phyloP scores from a whole-genome alignment of 805 yeast species.

The Teunomyces aglyptinius region DNA sequence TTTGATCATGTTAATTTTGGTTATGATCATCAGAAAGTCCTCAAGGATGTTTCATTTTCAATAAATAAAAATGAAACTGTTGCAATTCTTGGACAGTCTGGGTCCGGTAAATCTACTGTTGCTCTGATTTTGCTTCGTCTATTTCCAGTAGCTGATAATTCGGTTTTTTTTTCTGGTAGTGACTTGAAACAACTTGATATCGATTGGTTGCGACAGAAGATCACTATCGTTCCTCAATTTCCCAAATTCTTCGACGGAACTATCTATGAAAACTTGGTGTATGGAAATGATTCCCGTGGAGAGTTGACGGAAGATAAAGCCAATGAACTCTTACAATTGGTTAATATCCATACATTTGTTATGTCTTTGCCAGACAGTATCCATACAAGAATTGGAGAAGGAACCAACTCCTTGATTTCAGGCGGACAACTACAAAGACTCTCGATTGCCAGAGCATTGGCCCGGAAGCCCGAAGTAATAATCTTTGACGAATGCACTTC shows the following conservation, averaged over 20 bases:
- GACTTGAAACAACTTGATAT: slow-evolving; percentile 49
- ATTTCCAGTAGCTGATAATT: slow-evolving; percentile 39
- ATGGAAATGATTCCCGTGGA: slow-evolving; percentile 41
- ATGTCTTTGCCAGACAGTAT: slow-evolving; percentile 54
- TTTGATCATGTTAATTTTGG: slow-evolving; percentile 50
- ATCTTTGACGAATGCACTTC: slow-evolving; percentile 90
- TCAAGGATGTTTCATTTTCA: slow-evolving; percentile 42
- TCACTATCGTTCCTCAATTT: slow-evolving; percentile 75
- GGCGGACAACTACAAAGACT: slow-evolving; percentile 92
- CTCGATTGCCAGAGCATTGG: slow-evolving; percentile 77
- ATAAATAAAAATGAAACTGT: slow-evolving; percentile 50
- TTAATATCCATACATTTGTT: slow-evolving; percentile 56
- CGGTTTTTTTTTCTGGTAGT: slow-evolving; percentile 44
- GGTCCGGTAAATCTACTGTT: slow-evolving; percentile 88
- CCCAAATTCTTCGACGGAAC: slow-evolving; percentile 74
- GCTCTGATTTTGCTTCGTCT: slow-evolving; percentile 55
- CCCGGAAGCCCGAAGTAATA: slow-evolving; percentile 62
- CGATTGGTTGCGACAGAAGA: slow-evolving; percentile 46
- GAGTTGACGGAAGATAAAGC: slow-evolving; percentile 30
- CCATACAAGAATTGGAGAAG: slow-evolving; percentile 56
- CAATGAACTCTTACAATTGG: slow-evolving; percentile 38
- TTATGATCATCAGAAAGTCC: slow-evolving; percentile 40
- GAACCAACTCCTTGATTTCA: slow-evolving; percentile 51
- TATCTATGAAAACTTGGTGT: slow-evolving; percentile 65
- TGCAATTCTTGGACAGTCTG: slow-evolving; percentile 82